Evolutionary conservation across 2,329 filamentous ascomycete genomes (phyloP), one percentile per base, ranked within the genome.

Genomic region (Cadophora sp.): DNA sequence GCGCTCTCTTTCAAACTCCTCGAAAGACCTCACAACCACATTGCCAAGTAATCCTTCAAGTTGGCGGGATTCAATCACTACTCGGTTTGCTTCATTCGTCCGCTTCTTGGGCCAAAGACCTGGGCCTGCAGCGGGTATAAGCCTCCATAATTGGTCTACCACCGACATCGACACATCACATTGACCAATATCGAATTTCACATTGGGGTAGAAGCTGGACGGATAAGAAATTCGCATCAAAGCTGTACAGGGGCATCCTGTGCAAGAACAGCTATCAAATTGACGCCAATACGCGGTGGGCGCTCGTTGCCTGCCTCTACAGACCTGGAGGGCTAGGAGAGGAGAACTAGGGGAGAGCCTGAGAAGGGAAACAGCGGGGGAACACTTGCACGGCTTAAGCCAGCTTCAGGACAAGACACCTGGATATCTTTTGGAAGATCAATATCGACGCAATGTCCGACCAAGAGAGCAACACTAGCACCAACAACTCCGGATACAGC

Each of bases 111-210:
- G 86, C 95, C 94, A 83, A 90, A 90, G 81, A 90, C 90, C 86
- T 93, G 94, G 94, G 94, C 97, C 89, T 95, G 95, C 82, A 90
- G 90, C 86, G 94, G 95, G 91, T 92, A 94, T 86, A 95, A 97
- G 84, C 95, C 96, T 81, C 95, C 95, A 87, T 98, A 98, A 97
- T 84, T 95, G 81, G 85, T 50, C 68, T 40, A n/a, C 62, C 71
- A 34, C 43, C 43, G 26, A 29, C 50, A 56, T 46, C 14, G 46
- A 60, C 51, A 72, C 63, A 34, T 62, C 48, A 70, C 51, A 53
- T 66, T 65, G 64, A 65, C 59, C 59, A 66, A 68, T 43, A 51
- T 64, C 27, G 62, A 31, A 43, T 31, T 26, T 50, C 40, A 22
- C 60, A 48, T 55, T 55, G 71, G 69, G 66, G 69, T 66, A 68